Evolutionary conservation across 169 alveolate species (phyloP).

Genomic region (Pseudocohnilembus persalinus): DNA sequence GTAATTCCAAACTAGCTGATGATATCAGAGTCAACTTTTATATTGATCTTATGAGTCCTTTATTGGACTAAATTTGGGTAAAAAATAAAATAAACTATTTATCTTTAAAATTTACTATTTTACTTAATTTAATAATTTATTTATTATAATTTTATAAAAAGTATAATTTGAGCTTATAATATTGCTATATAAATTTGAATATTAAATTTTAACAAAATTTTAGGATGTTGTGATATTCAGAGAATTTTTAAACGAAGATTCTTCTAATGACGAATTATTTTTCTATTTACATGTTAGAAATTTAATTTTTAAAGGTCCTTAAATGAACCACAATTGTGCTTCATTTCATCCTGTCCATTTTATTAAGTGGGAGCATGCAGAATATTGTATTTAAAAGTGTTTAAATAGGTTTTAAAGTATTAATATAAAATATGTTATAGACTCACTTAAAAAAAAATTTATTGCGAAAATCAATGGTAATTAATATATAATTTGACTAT

Average conservation of each 20-base stretch:
- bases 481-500: too few species aligned
- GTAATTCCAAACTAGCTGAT: not conserved
- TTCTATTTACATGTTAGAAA: conserved; percentile 15
- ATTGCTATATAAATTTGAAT: not conserved
- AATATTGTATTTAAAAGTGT: not conserved
- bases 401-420: conserved; percentile 9
- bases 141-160: too few species aligned
- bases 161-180: not conserved
- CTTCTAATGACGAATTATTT: conserved; percentile 12
- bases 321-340: not conserved
- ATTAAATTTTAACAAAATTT: not conserved
- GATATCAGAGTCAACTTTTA: conserved; percentile 4
- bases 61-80: conserved; percentile 13
- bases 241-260: conserved; percentile 15
- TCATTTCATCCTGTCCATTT: conserved; percentile 19
- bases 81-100: not conserved
- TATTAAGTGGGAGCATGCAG: not conserved
- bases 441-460: not conserved
- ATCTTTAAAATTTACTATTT: too few species aligned
- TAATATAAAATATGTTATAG: conserved; percentile 4
- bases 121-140: too few species aligned
- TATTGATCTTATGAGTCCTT: conserved; percentile 11
- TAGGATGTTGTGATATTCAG: conserved; percentile 7
- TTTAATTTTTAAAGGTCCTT: conserved; percentile 19
- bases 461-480: not conserved